These are phyloP conservation scores for Tetraselmis striata DNA, from an alignment of 139 green algal species.

Conservation along the genomic window DNA sequence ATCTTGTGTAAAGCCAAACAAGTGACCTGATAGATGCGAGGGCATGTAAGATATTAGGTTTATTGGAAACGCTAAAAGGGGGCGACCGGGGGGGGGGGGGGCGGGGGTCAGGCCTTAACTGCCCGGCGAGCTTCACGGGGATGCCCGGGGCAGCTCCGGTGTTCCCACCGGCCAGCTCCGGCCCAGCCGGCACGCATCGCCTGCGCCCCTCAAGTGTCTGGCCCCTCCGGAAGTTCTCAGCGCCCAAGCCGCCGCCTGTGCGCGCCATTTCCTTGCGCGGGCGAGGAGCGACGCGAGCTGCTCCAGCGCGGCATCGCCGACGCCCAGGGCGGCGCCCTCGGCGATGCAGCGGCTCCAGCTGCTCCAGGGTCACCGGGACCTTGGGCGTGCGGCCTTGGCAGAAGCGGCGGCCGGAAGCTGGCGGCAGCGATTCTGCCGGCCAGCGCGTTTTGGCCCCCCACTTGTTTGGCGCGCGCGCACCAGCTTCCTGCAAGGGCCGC, in stretches of 20 bases:
- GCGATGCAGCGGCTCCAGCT: not conserved
- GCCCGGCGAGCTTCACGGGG: constrained; percentile 19
- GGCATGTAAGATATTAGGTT: no score
- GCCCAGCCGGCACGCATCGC: constrained; percentile 22
- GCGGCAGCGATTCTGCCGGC: not conserved
- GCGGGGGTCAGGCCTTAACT: no score
- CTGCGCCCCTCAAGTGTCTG: constrained; percentile 1
- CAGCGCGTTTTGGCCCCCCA: not conserved
- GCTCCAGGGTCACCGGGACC: not conserved
- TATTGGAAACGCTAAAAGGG: no score
- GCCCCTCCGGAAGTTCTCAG: not conserved
- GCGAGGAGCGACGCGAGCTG: not conserved
- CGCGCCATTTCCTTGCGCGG: not conserved
- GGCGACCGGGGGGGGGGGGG: no score
- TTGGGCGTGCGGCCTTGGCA: not conserved
- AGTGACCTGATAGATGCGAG: no score
- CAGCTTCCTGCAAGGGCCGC: not conserved
- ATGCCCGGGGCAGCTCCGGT: constrained; percentile 20
- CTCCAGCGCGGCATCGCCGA: not conserved
- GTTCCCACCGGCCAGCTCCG: constrained; percentile 28
- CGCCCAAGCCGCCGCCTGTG: not conserved
- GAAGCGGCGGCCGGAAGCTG: not conserved
- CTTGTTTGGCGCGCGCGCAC: not conserved
- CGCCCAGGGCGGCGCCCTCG: not conserved
- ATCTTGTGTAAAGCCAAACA: no score